Evolutionary conservation across 495 filamentous ascomycete species (phyloP), one percentile per base, ranked within the genome.

Genomic region (Trichoderma parareesei): DNA sequence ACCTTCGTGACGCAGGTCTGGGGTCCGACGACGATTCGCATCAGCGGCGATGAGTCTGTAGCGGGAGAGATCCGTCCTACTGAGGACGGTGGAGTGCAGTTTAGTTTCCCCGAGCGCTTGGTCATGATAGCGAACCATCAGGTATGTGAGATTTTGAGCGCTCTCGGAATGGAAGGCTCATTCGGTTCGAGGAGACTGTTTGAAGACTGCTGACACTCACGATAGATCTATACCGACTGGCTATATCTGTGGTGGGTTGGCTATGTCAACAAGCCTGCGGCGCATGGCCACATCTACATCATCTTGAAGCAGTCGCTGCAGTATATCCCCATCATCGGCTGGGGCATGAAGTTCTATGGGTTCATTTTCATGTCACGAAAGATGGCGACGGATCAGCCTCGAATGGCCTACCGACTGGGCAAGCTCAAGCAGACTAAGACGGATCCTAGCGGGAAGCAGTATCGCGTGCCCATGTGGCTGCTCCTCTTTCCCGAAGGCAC

Each of bases 231-330:
- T 69, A 91, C 90, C 6, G 90, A 94, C 75, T 94, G 90, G 90
- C 73, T 93, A 11, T 94, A 94, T 71, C 79, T 94, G 13, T 94
- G 90, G 90, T 94, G 90, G 90, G 84, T 89, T 18, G 87, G 87
- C 33, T 94, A 93, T 68, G 87, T 90, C 35, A 83, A 83, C 69
- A 68, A 66, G 1, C 82, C 86, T 35, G 75, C 79, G 49, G 88
- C 89, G 81, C 90, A 92, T 66, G 91, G 91, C n/a, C 87, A 90
- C 64, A 76, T 94, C 65, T 93, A 87, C 74, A 93, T 94, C 67
- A 91, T 94, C 69, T 75, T 93, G 14, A 93, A 93, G 71, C 89
- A 94, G 75, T 89, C 86, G 5, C 78, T 94, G 64, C 91, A 90
- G 72, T 87, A 82, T 59, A 85, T 93, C 27, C 90, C 90, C 10